Percentiles rank a stretch among this genome's conserved stretches.
phyloP scores from a whole-genome alignment of 805 yeast species.

The Yarrowia divulgata region DNA sequence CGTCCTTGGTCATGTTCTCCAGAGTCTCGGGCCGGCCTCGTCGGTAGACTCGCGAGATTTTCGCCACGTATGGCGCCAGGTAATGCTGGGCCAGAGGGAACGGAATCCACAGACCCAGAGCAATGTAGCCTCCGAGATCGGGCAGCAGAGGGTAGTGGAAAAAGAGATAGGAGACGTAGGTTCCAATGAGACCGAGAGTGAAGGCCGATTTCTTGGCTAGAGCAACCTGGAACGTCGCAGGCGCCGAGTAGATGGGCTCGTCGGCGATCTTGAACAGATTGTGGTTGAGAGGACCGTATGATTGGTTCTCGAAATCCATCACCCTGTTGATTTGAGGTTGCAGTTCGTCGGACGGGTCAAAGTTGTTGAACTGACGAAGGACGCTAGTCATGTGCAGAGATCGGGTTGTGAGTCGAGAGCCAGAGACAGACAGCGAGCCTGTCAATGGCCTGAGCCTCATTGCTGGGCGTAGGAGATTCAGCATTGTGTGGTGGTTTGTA shows the following conservation, averaged over 20 bases:
- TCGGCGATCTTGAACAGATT: slow-evolving; percentile 30
- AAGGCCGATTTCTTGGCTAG: slow-evolving; percentile 32
- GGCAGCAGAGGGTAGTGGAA: slow-evolving; percentile 26
- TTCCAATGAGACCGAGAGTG: slow-evolving; percentile 29
- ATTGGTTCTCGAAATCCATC: slow-evolving; percentile 2
- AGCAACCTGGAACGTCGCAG: slow-evolving; percentile 35
- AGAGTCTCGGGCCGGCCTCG: slow-evolving; percentile 66
- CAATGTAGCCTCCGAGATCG: slow-evolving; percentile 18
- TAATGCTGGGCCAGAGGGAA: slow-evolving; percentile 19
- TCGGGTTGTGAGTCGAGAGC: neutral
- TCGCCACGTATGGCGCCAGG: slow-evolving; percentile 64
- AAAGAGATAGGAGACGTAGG: slow-evolving; percentile 29
- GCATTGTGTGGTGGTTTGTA: slow-evolving; percentile 8
- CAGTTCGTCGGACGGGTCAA: slow-evolving; percentile 38
- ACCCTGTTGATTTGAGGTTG: slow-evolving; percentile 5
- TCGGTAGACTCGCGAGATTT: slow-evolving; percentile 74
- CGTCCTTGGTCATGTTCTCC: slow-evolving; percentile 66
- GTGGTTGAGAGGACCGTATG: neutral
- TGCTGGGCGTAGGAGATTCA: slow-evolving; percentile 4
- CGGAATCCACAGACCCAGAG: slow-evolving; percentile 31
- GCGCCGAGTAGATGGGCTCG: slow-evolving; percentile 34
- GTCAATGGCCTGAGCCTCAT: slow-evolving; percentile 9
- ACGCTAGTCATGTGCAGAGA: neutral
- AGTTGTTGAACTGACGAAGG: slow-evolving; percentile 34
- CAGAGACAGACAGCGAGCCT: neutral